Evolutionary conservation across 495 filamentous ascomycete species (phyloP), one percentile per base, ranked within the genome.

Genomic region (Staphylotrichum tortipilum): DNA sequence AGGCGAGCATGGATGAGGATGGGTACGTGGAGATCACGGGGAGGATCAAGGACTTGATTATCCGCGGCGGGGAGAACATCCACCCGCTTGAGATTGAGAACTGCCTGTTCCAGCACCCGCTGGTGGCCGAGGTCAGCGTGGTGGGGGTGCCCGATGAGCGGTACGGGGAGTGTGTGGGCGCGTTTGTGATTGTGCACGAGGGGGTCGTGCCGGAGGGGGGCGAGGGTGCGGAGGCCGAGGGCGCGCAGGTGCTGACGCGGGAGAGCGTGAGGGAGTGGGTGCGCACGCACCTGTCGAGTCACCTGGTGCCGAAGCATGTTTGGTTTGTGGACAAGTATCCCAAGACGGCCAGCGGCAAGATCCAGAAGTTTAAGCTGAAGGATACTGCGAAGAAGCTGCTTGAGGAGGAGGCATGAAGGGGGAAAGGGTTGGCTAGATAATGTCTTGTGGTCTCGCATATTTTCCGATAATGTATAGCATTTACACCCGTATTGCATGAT

Each of bases 321-420:
- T 96, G 94, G 66, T 94, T 86, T 74, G 71, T 86, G 2, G 77
- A 81, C 0, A 74, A 78, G 8, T 92, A 86, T 58, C 92, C 92
- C 7, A 96, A 95, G 74, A 98, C 92, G 18, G 86, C 88, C 17
- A 95, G 88, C 62, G 92, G 92, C 26, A 98, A 98, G 76, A 92
- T 98, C 35, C 88, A 95, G 71, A 96, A 95, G 67, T 96, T 86
- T 67, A 94, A 86, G 65, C 68, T 98, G 58, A 78, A 77, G 63
- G 83, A 89, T 31, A 33, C 63, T 54, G 72, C 67, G 2, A 59
- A 62, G 50, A 49, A 62, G 52, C 22, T 63, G 39, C 18, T 68
- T 19, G 37, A 29, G 17, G 43, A 38, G 4, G 48, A 46, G 21
- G 11, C n/a, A n/a, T n/a, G n/a, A n/a, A n/a, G n/a, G n/a, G n/a